Evolutionary conservation across 169 alveolate species (phyloP).

Genomic region (Cryptosporidium canis): DNA sequence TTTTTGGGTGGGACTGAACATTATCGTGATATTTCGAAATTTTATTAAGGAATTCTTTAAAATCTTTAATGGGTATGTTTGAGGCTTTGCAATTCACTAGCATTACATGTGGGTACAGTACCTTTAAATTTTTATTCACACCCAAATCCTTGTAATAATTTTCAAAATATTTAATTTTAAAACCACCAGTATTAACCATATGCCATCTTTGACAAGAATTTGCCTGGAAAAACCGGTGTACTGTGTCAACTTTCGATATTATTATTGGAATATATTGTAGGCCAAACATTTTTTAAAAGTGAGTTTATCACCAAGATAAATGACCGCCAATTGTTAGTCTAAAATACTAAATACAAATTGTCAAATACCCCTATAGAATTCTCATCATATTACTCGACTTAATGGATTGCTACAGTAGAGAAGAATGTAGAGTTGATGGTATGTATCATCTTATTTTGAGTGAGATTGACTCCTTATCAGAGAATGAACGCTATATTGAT

Average conservation of each 20-base stretch:
- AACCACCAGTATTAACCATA: not conserved
- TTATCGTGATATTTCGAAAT: not conserved
- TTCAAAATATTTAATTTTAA: not conserved
- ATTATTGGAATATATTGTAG: not conserved
- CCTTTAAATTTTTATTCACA: not conserved
- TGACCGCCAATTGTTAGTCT: slow-evolving; percentile 3
- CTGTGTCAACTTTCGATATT: not conserved
- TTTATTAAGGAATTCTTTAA: slow-evolving; percentile 3
- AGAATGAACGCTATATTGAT: not conserved
- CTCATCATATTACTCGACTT: not conserved
- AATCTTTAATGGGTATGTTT: not conserved
- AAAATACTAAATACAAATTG: not conserved
- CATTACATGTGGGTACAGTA: not conserved
- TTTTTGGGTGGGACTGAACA: not conserved
- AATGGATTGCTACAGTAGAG: slow-evolving; percentile 10
- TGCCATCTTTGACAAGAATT: not conserved
- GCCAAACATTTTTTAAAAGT: not conserved
- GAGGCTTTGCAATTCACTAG: slow-evolving; percentile 7
- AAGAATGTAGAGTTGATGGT: slow-evolving; percentile 1
- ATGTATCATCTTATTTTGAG: not conserved
- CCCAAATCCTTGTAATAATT: not conserved
- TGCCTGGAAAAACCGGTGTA: not conserved
- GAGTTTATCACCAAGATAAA: not conserved
- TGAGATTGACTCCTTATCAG: not conserved
- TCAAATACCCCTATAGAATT: not conserved